Base-by-base conservation (phyloP, 2,329 filamentous ascomycete species). In the Akanthomyces uredinophilus region DNA sequence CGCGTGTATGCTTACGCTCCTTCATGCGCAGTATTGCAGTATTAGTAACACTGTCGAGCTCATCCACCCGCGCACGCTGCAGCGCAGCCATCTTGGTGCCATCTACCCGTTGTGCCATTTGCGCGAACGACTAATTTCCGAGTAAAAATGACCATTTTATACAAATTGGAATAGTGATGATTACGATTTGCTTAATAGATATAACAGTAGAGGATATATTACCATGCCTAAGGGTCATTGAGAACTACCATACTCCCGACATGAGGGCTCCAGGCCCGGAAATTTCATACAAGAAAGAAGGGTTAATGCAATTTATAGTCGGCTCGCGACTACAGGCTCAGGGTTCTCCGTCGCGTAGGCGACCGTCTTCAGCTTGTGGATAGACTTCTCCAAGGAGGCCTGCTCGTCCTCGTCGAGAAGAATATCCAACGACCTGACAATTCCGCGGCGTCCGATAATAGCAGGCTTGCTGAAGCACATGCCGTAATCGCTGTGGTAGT, bases 401-500 rank as follows among this genome's bases (percentile, higher is more conserved):
- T 63, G 61, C 50, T 63, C 61, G 22, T 58, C 41, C 44, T 63
- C 61, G 22, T 63, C 51, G 4, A 63, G 56, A 5, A 54, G 6
- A 3, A 63, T 39, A 20, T 63, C 61, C 24, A 63, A 16, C 5
- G 61, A 63, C 27, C 43, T 52, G 50, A 63, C 56, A 20, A 83
- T 75, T 0, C 81, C 81, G 53, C 74, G 71, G 39, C 79, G 71
- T 0, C 81, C 81, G 3, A 83, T 64, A 0, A 83, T 74, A 1
- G 74, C 80, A 1, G 80, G 81, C 71, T 80, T 73, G 39, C 77
- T 81, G 50, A 83, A 72, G 69, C 79, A 83, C 60, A 79, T 81
- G 1, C 74, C 75, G 6, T 78, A 72, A 1, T 79, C 74, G 4
- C 77, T 71, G 52, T 80, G 77, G 68, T 75, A 82, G 67, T 81